phyloP scores from a whole-genome alignment of 345 rosid genomes.

The Melaleuca alternifolia region DNA sequence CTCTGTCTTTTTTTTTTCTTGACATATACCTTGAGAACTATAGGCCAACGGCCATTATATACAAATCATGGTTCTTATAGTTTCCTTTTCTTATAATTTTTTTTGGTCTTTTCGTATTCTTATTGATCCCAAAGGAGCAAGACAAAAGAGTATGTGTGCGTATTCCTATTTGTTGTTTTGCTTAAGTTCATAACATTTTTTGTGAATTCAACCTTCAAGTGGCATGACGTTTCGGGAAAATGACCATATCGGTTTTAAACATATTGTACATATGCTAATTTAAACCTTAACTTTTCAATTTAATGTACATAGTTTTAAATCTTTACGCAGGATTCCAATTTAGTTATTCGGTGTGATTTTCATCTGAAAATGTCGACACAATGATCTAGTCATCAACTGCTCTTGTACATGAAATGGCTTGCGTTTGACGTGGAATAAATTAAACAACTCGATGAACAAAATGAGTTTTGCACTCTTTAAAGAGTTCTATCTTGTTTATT shows the following conservation, averaged over 20 bases:
- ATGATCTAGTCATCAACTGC: too few relatives aligned
- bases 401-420: too few relatives aligned
- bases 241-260: background rate
- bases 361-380: too few relatives aligned
- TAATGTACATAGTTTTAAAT: background rate
- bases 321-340: background rate
- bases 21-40: background rate
- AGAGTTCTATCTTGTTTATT: too few relatives aligned
- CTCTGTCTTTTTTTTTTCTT: background rate
- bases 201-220: background rate
- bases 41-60: background rate
- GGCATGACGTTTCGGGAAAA: background rate
- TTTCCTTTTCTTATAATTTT: background rate
- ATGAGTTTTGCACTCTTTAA: too few relatives aligned
- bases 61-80: background rate
- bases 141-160: background rate
- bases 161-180: background rate
- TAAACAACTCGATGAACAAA: too few relatives aligned
- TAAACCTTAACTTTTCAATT: background rate
- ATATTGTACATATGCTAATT: accelerated
- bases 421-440: too few relatives aligned
- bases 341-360: background rate
- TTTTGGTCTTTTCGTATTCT: background rate
- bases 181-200: background rate
- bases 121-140: background rate